Base-by-base conservation (phyloP, 2,329 filamentous ascomycete species). In the Paecilomyces variotii region DNA sequence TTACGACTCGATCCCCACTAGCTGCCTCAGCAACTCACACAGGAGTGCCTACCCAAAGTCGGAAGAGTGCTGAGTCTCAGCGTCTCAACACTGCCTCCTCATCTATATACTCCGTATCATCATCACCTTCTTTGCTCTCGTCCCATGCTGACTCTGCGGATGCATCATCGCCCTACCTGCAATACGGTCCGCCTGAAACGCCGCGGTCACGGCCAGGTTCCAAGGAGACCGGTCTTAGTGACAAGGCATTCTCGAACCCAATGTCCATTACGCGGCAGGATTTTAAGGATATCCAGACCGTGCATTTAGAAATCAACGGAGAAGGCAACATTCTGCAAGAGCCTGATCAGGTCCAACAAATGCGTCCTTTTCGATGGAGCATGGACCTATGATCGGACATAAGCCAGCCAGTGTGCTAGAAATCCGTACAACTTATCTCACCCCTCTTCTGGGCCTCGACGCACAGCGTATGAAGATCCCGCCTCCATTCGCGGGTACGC, bases 301-400 rank as follows among this genome's bases (percentile, higher is more conserved):
- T 74, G 14, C 73, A 73, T 25, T 39, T 75, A 55, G 72, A 75
- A 64, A 69, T 75, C 57, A 73, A 70, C 55, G 71, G 74, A 52
- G 65, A 68, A 6, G 25, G 57, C 24, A 60, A 65, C 55, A 67
- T 70, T 45, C 68, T 72, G 45, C 60, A 72, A 25, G 67, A 61
- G 12, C 56, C 71, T 30, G 70, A 71, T 52, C 67, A 73, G 57
- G 62, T 73, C 25, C 66, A 72, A 58, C 67, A 65, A 39, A 64
- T 74, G 55, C 71, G 71, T 32, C 74, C 73, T 11, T 76, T 70
- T 67, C 70, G 74, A 60, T 77, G 74, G 74, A 77, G 74, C 61
- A 76, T 77, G 73, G 74, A 77, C 60, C 71, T 77, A 45, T 77
- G 67, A 69, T 54, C 30, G 19, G 26, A 12, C 34, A n/a, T 39